phyloP scores from a whole-genome alignment of 1,139 yeast species.

The Saccharomyces hybrid region DNA sequence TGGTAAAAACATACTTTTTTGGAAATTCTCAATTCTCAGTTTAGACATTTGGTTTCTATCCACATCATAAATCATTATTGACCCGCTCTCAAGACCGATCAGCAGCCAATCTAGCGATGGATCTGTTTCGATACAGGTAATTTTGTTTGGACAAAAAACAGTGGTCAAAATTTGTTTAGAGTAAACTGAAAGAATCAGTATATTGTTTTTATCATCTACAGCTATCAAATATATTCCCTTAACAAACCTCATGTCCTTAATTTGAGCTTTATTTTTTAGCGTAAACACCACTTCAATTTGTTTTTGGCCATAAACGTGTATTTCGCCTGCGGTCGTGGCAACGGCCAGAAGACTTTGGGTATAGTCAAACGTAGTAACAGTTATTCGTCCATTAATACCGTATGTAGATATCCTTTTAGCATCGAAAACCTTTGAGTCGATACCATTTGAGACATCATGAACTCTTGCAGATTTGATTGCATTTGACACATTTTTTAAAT shows the following conservation, averaged over 20 bases:
- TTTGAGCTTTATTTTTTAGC: conserved; percentile 42
- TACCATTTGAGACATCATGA: conserved; percentile 33
- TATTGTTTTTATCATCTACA: conserved; percentile 44
- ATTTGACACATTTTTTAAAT: conserved; percentile 46
- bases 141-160: conserved; percentile 49
- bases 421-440: conserved; percentile 36
- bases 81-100: conserved; percentile 73
- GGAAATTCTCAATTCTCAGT: conserved; percentile 63
- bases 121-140: conserved; percentile 63
- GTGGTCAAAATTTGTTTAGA: conserved; percentile 50
- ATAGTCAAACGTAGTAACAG: conserved; percentile 74
- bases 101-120: conserved; percentile 84
- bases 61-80: conserved; percentile 64
- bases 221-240: conserved; percentile 76
- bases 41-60: conserved; percentile 67
- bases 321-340: conserved; percentile 59
- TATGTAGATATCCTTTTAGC: conserved; percentile 36
- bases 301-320: conserved; percentile 77
- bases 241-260: conserved; percentile 54
- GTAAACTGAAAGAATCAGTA: conserved; percentile 63
- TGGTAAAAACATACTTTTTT: conserved; percentile 37
- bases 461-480: conserved; percentile 34
- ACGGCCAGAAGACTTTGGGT: conserved; percentile 80
- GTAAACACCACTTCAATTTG: conserved; percentile 68
- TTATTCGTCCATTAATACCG: conserved; percentile 52